Percentiles rank a stretch among this genome's conserved stretches.
Conservation (phyloP, 495 filamentous ascomycete genomes). For the Penicillium daleae region DNA sequence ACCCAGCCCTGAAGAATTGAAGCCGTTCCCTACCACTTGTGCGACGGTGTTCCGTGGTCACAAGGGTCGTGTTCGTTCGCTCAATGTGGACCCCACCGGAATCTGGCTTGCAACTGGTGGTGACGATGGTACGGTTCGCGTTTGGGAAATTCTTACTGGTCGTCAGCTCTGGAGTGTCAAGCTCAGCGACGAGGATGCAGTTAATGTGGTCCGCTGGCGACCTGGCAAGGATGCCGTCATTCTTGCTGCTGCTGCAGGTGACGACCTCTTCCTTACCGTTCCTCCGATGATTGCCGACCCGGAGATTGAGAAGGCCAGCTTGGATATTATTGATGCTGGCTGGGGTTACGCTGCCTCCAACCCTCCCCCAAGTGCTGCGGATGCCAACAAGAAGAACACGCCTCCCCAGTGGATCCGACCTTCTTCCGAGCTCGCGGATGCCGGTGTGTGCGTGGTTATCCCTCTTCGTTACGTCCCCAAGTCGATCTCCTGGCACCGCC, state of each 20-base stretch:
- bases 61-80: slow-evolving; percentile 81
- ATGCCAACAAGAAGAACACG: slow-evolving; percentile 69
- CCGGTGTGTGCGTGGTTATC: slow-evolving; percentile 75
- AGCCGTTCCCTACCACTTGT: slow-evolving; percentile 89
- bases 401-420: slow-evolving; percentile 85
- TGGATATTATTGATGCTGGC: slow-evolving; percentile 78
- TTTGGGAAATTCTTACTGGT: slow-evolving; percentile 89
- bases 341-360: slow-evolving; percentile 85
- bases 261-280: slow-evolving; percentile 81
- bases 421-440: slow-evolving; percentile 67
- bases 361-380: slow-evolving; percentile 59
- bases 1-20: slow-evolving; percentile 89
- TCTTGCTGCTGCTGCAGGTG: slow-evolving; percentile 79
- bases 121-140: slow-evolving; percentile 87
- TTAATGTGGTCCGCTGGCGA: slow-evolving; percentile 89
- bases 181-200: slow-evolving; percentile 77
- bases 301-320: slow-evolving; percentile 71
- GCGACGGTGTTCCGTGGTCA: slow-evolving; percentile 86
- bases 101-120: slow-evolving; percentile 86
- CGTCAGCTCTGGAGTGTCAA: slow-evolving; percentile 85
- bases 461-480: slow-evolving; percentile 84
- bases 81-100: slow-evolving; percentile 77
- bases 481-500: slow-evolving; percentile 91
- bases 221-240: slow-evolving; percentile 80
- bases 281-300: slow-evolving; percentile 73